A percentile compares a stretch with the other conserved stretches of the same genome.
phyloP scores from a whole-genome alignment of 805 yeast species.

The Candida anglica region DNA sequence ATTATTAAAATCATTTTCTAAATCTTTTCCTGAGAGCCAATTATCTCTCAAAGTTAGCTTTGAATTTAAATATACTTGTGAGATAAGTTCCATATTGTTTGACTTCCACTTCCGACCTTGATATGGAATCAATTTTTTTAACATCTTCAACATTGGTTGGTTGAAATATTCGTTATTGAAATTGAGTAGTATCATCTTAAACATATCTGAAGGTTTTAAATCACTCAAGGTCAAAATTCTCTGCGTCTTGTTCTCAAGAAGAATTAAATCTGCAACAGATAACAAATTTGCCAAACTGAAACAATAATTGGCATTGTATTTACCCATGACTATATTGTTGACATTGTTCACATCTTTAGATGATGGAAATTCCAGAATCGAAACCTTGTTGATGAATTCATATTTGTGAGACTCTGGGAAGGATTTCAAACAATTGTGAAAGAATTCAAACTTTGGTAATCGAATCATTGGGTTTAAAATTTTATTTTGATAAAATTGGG shows the following conservation, averaged over 20 bases:
- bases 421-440: conserved; percentile 28
- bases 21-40: conserved; percentile 83
- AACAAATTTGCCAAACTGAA: conserved; percentile 49
- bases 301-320: conserved; percentile 41
- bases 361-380: conserved; percentile 23
- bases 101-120: conserved; percentile 94
- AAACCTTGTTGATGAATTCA: conserved; percentile 25
- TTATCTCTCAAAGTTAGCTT: conserved; percentile 71
- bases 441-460: conserved; percentile 31
- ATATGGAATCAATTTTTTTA: conserved; percentile 80
- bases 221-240: conserved; percentile 63
- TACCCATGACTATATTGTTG: conserved; percentile 21
- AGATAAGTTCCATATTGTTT: conserved; percentile 87
- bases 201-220: conserved; percentile 56
- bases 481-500: conserved; percentile 32
- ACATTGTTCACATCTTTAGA: conserved; percentile 21
- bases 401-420: conserved; percentile 12
- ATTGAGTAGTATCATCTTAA: conserved; percentile 54
- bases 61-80: conserved; percentile 77
- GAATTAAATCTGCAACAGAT: conserved; percentile 50
- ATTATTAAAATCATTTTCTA: conserved; percentile 68
- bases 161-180: conserved; percentile 58
- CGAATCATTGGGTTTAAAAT: conserved; percentile 34
- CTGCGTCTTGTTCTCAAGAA: conserved; percentile 64
- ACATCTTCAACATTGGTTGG: conserved; percentile 64